phyloP scores from a whole-genome alignment of 2,329 filamentous ascomycete genomes.

The Xylaria digitata region DNA sequence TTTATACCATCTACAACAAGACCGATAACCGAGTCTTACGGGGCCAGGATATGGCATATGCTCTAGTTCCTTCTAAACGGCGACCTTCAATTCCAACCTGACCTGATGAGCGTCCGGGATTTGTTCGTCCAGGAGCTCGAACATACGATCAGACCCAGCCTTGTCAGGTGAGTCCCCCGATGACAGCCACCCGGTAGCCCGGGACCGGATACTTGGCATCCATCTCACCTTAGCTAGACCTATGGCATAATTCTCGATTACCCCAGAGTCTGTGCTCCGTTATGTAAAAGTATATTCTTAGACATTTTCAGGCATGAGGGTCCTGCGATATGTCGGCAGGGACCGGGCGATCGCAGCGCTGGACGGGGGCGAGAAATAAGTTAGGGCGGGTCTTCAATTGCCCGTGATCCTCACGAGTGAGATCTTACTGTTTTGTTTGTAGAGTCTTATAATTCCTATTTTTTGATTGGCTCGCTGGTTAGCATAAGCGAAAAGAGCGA shows the following conservation, averaged over 20 bases:
- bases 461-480: not conserved
- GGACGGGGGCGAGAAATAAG: slow-evolving; percentile 10
- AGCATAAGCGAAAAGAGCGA: slow-evolving; percentile 1
- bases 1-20: slow-evolving; percentile 21
- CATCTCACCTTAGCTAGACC: not conserved
- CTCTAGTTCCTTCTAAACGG: slow-evolving; percentile 9
- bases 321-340: slow-evolving; percentile 20
- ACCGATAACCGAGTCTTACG: not conserved
- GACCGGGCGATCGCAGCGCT: slow-evolving; percentile 20
- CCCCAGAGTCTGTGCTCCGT: not conserved
- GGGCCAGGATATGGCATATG: slow-evolving; percentile 5
- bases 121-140: slow-evolving; percentile 16
- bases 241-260: slow-evolving; percentile 19
- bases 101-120: slow-evolving; percentile 20
- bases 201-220: slow-evolving; percentile 19
- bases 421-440: slow-evolving; percentile 10
- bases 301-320: not conserved
- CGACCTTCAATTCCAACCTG: slow-evolving; percentile 11
- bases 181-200: slow-evolving; percentile 14
- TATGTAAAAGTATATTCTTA: slow-evolving; percentile 7
- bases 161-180: slow-evolving; percentile 28
- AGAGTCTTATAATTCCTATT: slow-evolving; percentile 6
- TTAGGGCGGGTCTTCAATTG: slow-evolving; percentile 24
- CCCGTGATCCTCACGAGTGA: slow-evolving; percentile 9
- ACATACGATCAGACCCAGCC: slow-evolving; percentile 34